Evolutionary conservation across 2,329 filamentous ascomycete genomes (phyloP).

Genomic region (Pseudocercospora fuligena): DNA sequence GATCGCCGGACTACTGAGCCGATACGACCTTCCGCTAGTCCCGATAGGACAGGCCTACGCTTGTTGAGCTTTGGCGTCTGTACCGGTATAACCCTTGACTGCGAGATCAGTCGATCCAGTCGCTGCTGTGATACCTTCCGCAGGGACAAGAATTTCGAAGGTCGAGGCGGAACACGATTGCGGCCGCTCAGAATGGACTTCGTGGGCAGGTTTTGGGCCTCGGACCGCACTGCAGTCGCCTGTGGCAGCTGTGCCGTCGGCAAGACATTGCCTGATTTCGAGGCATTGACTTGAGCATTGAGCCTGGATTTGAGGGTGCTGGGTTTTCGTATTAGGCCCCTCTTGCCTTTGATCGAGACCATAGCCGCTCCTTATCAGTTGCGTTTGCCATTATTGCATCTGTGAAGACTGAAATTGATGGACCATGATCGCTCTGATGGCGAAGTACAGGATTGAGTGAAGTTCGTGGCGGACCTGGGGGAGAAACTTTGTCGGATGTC

Average conservation of each 20-base stretch:
- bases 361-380: not conserved
- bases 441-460: not conserved
- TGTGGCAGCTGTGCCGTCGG: not conserved
- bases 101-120: not conserved
- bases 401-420: not conserved
- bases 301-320: not conserved
- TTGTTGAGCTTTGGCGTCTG: not conserved
- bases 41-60: not conserved
- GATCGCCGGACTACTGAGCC: not conserved
- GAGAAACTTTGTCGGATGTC: not conserved
- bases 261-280: not conserved
- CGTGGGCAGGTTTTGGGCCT: not conserved
- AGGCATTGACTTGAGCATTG: not conserved
- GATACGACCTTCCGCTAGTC: not conserved
- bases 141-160: not conserved
- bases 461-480: not conserved
- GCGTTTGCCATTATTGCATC: not conserved
- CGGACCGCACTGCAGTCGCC: not conserved
- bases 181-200: not conserved
- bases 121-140: not conserved
- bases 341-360: constrained; percentile 8
- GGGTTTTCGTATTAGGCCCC: not conserved
- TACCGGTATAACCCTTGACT: not conserved
- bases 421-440: not conserved
- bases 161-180: not conserved